Conservation (phyloP, 2,329 filamentous ascomycete species). For the Xenosphaeropsis pyriputrescens region DNA sequence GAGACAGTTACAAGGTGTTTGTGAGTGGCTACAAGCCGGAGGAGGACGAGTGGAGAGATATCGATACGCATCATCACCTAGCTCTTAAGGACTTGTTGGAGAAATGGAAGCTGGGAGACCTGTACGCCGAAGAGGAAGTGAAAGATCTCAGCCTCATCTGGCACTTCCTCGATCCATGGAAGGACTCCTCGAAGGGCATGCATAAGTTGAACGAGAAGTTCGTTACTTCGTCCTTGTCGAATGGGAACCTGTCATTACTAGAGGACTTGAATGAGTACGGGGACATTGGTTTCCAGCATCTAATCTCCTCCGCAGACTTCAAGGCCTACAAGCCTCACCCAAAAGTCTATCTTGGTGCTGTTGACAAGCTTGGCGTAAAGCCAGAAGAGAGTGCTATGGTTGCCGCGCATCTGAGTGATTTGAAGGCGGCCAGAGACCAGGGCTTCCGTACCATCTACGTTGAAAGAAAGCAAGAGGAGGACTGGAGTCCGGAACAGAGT, state of each 20-base stretch:
- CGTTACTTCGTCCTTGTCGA: constrained; percentile 54
- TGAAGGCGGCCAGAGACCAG: constrained; percentile 46
- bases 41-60: constrained; percentile 41
- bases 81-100: constrained; percentile 43
- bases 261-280: constrained; percentile 45
- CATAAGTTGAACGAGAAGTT: constrained; percentile 33
- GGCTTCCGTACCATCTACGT: constrained; percentile 64
- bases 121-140: constrained; percentile 49
- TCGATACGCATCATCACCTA: constrained; percentile 58
- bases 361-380: constrained; percentile 32
- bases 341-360: constrained; percentile 55
- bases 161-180: constrained; percentile 60
- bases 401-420: constrained; percentile 57
- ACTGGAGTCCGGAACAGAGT: constrained; percentile 34
- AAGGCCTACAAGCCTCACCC: constrained; percentile 60
- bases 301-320: constrained; percentile 59
- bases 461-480: constrained; percentile 52
- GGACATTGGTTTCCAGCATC: constrained; percentile 41
- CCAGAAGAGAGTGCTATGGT: constrained; percentile 56
- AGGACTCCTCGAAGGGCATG: constrained; percentile 44
- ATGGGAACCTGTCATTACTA: constrained; percentile 57
- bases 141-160: constrained; percentile 51
- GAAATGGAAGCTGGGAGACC: constrained; percentile 35
- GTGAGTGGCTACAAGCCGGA: constrained; percentile 34
- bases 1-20: constrained; percentile 46